A percentile compares a stretch with the other conserved stretches of the same genome.
Evolutionary conservation across 257 asterid genomes (phyloP).

Genomic region (Fraxinus americana): DNA sequence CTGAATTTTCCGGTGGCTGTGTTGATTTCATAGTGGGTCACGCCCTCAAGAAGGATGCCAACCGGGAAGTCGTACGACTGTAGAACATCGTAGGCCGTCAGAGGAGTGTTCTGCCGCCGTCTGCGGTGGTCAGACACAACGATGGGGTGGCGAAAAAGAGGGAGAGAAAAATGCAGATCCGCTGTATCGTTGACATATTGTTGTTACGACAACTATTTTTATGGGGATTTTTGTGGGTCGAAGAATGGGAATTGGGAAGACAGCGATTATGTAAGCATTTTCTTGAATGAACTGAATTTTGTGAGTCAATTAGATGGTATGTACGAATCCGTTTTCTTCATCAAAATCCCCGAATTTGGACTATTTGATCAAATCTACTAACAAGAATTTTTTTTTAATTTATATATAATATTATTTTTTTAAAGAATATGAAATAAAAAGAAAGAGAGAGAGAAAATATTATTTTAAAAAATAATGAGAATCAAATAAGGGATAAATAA

Average conservation of each 20-base stretch:
- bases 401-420: too few species aligned
- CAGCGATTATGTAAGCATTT: not conserved
- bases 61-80: constrained; percentile 63
- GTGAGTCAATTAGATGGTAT: not conserved
- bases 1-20: constrained; percentile 62
- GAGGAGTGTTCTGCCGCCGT: constrained; percentile 5
- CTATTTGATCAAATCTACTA: not conserved
- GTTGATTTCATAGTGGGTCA: constrained; percentile 61
- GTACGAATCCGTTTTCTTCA: not conserved
- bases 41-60: constrained; percentile 82
- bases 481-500: too few species aligned
- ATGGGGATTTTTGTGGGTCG: not conserved
- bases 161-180: not conserved
- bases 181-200: not conserved
- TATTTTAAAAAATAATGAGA: too few species aligned
- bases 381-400: too few species aligned
- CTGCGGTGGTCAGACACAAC: not conserved
- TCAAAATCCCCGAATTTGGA: not conserved
- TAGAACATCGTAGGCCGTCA: constrained; percentile 58
- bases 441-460: too few species aligned
- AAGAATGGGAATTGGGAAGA: not conserved
- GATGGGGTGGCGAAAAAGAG: not conserved
- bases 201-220: not conserved
- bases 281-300: not conserved
- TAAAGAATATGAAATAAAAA: too few species aligned